Evolutionary conservation across 2,329 filamentous ascomycete genomes (phyloP), one percentile per base, ranked within the genome.

Genomic region (Macrophomina phaseolina): DNA sequence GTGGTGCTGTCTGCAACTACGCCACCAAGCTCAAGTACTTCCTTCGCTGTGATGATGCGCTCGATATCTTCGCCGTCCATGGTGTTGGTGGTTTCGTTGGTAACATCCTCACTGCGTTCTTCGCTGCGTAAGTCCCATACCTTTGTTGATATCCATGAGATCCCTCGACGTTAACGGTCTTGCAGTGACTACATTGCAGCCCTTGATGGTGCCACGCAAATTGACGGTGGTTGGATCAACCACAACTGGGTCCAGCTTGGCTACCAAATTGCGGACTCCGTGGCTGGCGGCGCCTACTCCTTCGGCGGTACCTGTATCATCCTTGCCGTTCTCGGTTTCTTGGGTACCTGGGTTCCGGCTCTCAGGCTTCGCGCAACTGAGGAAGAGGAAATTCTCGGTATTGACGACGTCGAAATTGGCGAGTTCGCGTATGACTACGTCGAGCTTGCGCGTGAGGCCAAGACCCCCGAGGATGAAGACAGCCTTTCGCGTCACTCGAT

Each of bases 361-460:
- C 83, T 96, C 46, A 87, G 87, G 67, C 87, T 97, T 52, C 91
- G 93, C 60, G 90, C 89, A 0, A 85, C 82, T 14, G 90, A 92
- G 71, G 90, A 95, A 69, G 90, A 92, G 45, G 93, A 97, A 79
- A 89, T 93, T 62, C 82, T 93, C 49, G 93, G 93, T 71, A 93
- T 96, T 68, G 93, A 97, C 73, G 93, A 97, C 73, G 89, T 91
- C 30, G 93, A 97, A 80, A 92, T 97, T 74, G 93, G 93, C 77
- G 93, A 97, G 81, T 97, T 95, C 77, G 93, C 92, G 82, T 97
- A 97, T 78, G 93, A 97, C 79, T 97, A 96, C 73, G 92, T 97
- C 70, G 93, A 96, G 83, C 83, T 95, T 70, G 90, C 87, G 23
- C 84, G 91, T 69, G 90, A 94, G 72, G 87, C 93, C 56, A 81